These are phyloP conservation scores for Apium graveolens DNA, from an alignment of 129 eudicot species.

Conservation along the genomic window DNA sequence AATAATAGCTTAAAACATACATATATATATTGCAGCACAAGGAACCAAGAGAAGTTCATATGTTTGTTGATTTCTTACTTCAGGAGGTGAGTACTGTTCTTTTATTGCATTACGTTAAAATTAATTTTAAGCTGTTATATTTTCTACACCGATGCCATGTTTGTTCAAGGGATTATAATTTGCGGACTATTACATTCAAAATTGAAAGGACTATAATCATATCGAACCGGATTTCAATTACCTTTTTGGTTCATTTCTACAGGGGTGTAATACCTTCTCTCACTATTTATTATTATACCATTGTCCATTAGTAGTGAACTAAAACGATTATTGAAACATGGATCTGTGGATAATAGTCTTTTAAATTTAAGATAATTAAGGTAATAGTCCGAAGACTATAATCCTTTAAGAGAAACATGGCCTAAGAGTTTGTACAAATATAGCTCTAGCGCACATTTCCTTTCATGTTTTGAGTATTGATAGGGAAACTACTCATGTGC, in stretches of 20 bases:
- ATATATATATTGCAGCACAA: conserved; percentile 50
- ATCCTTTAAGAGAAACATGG: not conserved
- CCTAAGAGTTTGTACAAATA: not conserved
- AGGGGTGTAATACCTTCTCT: not conserved
- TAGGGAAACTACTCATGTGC: conserved; percentile 9
- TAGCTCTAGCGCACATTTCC: not conserved
- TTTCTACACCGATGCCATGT: not conserved
- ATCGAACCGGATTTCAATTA: no score
- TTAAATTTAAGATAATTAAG: not conserved
- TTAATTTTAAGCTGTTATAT: not conserved
- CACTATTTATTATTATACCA: not conserved
- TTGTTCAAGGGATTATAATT: not conserved
- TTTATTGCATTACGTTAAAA: not conserved
- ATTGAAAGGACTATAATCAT: not conserved
- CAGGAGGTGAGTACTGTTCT: conserved; percentile 57
- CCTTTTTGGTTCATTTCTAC: not conserved
- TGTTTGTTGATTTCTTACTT: conserved; percentile 93
- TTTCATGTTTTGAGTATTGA: not conserved
- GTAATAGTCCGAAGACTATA: not conserved
- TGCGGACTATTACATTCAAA: not conserved
- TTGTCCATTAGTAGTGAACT: not conserved
- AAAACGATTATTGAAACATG: not conserved
- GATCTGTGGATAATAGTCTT: not conserved
- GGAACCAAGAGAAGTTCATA: conserved; percentile 99
- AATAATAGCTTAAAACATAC: not conserved